Base-by-base conservation (phyloP, 257 asterid species). In the Eucommia ulmoides region DNA sequence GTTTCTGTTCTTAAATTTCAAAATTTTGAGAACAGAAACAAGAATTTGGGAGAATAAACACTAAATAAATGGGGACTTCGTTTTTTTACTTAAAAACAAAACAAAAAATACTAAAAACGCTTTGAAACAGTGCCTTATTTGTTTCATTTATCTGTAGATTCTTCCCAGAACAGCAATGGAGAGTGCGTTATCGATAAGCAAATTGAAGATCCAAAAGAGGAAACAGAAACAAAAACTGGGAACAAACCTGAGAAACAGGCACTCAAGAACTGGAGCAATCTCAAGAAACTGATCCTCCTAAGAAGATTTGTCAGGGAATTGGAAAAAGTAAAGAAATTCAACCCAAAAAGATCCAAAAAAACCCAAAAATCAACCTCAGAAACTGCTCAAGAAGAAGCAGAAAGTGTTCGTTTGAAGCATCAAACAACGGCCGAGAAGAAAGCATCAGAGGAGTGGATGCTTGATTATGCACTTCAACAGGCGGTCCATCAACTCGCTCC, bases 401-500 rank as follows among this genome's bases (percentile, higher is more conserved):
- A 79, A 59, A 86, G 77, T 20, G 73, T 85, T 53, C 59, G 56
- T 48, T 66, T 83, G 23, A 77, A 89, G 41, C 79, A 52, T 54
- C 97, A 68, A 65, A 69, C 75, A 7, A 72, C 56, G 46, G 95
- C 77, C 9, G 89, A 60, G 63, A 83, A 70, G 79, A 91, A 74
- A 56, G 81, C 25, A 22, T 56, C 76, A 20, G 95, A 91, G 45
- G 93, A 86, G 35, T 91, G 99, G 99, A 91, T 91, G 99, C 93
- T 91, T 55, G 99, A 91, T 56, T 88, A 81, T 15, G 97, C 99
- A 15, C 83, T 91, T 71, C 93, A 78, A 58, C 96, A 79, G 65
- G 99, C 89, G 14, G 82, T 91, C 54, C 48, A 74, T 52, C 78
- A 86, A 71, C 94, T 91, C n/a, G 93, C 84, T 53, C 99, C 99